Conservation (phyloP, 2,329 filamentous ascomycete species). For the Pyricularia sp. region DNA sequence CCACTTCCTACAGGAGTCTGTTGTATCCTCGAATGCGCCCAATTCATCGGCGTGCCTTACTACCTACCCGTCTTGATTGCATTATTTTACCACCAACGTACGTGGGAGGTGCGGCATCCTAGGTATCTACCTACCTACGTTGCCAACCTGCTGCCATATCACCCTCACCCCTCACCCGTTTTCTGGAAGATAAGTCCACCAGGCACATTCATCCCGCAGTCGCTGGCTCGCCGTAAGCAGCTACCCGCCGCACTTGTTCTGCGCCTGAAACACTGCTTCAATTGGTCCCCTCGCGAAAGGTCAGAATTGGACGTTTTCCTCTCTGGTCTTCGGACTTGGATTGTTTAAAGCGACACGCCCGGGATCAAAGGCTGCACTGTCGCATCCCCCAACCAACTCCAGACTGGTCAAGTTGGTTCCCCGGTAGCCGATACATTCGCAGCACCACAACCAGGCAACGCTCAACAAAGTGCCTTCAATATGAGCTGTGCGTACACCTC, state of each 20-base stretch:
- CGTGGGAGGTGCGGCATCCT: neutral
- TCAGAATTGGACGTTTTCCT: neutral
- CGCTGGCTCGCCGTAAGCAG: neutral
- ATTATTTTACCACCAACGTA: neutral
- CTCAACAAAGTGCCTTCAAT: neutral
- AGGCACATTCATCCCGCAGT: neutral
- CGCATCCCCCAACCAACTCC: neutral
- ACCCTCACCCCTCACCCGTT: neutral
- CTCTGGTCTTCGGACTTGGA: neutral
- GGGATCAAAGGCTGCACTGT: neutral
- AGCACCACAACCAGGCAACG: neutral
- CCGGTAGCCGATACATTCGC: neutral
- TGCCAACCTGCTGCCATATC: neutral
- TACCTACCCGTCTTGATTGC: neutral
- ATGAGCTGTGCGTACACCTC: constrained; percentile 11
- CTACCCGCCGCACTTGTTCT: neutral
- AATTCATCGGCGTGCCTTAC: neutral
- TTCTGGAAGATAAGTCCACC: neutral
- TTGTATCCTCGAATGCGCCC: neutral
- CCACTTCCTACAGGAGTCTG: neutral
- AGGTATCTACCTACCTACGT: neutral
- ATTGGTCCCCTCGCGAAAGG: neutral
- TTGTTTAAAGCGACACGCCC: neutral
- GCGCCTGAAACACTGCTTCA: neutral
- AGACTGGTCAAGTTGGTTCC: neutral